A percentile compares a stretch with the other conserved stretches of the same genome.
Evolutionary conservation across 176 grass and related monocot genomes (phyloP).

Genomic region (Dactylis glomerata): DNA sequence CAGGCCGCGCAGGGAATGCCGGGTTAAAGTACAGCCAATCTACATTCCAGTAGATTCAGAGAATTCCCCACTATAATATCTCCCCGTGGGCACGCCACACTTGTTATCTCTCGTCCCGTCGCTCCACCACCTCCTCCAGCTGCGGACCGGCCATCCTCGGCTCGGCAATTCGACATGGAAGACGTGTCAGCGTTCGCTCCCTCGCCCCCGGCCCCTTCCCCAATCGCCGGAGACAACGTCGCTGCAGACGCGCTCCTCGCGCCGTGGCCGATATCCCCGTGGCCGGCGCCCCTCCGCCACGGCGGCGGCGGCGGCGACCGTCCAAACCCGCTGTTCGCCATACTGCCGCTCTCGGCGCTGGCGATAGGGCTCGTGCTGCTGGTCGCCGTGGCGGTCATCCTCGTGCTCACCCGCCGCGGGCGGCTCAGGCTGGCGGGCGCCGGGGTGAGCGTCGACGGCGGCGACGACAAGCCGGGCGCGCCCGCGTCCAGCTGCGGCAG

Average conservation of each 20-base stretch:
- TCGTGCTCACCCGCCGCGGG: constrained; percentile 14
- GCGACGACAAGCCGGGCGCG: constrained; percentile 34
- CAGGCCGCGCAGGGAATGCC: background rate
- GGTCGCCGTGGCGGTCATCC: constrained; percentile 28
- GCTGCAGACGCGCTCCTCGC: constrained; percentile 24
- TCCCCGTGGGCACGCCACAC: background rate
- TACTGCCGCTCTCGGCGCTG: constrained; percentile 41
- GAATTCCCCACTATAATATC: constrained; percentile 31
- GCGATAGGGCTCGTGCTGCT: constrained; percentile 34
- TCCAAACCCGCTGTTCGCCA: constrained; percentile 30
- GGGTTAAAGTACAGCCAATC: background rate
- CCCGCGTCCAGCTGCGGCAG: constrained; percentile 30
- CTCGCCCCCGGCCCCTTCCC: constrained; percentile 14
- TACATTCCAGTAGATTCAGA: constrained; percentile 38
- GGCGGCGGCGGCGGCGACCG: background rate
- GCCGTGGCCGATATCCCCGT: constrained; percentile 27
- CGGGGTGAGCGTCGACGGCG: background rate
- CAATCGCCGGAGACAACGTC: background rate
- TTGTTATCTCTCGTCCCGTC: constrained; percentile 1
- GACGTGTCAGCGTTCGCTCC: constrained; percentile 14
- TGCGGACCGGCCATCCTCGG: background rate
- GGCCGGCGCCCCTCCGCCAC: background rate
- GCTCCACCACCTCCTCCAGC: background rate
- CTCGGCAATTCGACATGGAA: background rate
- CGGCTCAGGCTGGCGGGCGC: constrained; percentile 1